Evolutionary conservation across 805 yeast species (phyloP).

Genomic region (Hanseniaspora lindneri): DNA sequence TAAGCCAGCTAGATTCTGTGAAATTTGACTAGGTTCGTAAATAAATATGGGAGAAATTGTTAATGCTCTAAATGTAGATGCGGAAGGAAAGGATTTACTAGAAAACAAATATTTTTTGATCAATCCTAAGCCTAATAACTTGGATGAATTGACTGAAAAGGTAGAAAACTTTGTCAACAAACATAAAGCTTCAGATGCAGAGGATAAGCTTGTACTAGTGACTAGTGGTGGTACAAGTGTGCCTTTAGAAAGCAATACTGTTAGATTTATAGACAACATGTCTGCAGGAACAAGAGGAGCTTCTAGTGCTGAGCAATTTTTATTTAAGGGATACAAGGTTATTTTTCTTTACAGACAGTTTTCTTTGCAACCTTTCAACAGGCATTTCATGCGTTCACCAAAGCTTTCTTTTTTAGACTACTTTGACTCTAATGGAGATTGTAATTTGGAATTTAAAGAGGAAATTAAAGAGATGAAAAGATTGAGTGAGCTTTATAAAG

Average conservation of each 20-base stretch:
- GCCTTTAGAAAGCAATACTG: constrained; percentile 93
- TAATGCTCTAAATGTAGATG: no score
- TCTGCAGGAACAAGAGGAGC: constrained; percentile 98
- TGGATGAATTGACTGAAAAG: constrained; percentile 47
- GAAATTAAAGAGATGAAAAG: constrained; percentile 51
- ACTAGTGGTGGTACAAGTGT: constrained; percentile 98
- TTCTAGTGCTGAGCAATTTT: constrained; percentile 81
- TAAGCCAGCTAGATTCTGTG: no score
- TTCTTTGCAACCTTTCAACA: constrained; percentile 81
- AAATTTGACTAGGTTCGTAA: no score
- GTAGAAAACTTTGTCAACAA: constrained; percentile 52
- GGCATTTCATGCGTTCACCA: constrained; percentile 76
- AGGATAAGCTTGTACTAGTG: constrained; percentile 49
- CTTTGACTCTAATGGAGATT: constrained; percentile 49
- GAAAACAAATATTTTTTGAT: constrained; percentile 66
- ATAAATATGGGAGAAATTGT: no score
- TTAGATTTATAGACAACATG: constrained; percentile 89
- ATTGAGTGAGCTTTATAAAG: constrained; percentile 28
- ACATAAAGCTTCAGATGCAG: not conserved
- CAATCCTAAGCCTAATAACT: constrained; percentile 63
- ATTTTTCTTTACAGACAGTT: constrained; percentile 87
- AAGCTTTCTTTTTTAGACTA: constrained; percentile 71
- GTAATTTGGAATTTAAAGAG: constrained; percentile 47
- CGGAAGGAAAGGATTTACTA: constrained; percentile 60
- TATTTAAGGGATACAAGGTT: constrained; percentile 80